phyloP scores from a whole-genome alignment of 768 basidiomycete genomes.

The Lentinula boryana region DNA sequence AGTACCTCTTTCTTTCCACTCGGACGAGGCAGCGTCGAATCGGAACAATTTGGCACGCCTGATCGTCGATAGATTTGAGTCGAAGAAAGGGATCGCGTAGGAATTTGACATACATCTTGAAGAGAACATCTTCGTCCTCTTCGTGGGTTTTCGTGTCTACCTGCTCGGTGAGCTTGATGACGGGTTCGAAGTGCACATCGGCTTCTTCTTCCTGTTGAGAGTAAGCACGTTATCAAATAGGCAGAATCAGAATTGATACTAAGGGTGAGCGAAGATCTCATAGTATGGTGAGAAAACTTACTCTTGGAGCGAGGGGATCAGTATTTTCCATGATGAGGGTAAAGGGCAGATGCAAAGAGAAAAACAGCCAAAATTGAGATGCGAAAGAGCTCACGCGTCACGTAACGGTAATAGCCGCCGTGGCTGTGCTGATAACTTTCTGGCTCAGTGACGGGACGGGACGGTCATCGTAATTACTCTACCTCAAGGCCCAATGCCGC shows the following conservation, averaged over 20 bases:
- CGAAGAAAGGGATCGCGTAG: constrained; percentile 16
- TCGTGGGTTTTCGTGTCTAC: constrained; percentile 94
- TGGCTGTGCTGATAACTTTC: background rate
- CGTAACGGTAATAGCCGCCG: constrained; percentile 2
- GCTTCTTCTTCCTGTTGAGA: constrained; percentile 61
- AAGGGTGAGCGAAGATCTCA: background rate
- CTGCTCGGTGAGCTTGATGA: constrained; percentile 93
- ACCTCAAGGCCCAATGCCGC: background rate
- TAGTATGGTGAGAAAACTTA: constrained; percentile 28
- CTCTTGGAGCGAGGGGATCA: constrained; percentile 69
- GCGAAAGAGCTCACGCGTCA: constrained; percentile 1
- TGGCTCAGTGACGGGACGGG: too few species aligned
- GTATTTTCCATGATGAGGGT: constrained; percentile 43
- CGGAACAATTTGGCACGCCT: constrained; percentile 99
- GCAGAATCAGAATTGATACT: constrained; percentile 9
- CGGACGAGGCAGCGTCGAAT: constrained; percentile 68
- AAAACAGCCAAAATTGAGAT: constrained; percentile 5
- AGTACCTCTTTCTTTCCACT: constrained; percentile 99
- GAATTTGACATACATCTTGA: constrained; percentile 79
- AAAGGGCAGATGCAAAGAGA: constrained; percentile 1
- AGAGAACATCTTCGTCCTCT: constrained; percentile 87
- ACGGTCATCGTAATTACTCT: too few species aligned
- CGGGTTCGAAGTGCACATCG: constrained; percentile 93
- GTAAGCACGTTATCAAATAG: background rate
- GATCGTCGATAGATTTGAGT: constrained; percentile 9